phyloP scores from a whole-genome alignment of 257 asterid species.

The Capsicum rhomboideum region DNA sequence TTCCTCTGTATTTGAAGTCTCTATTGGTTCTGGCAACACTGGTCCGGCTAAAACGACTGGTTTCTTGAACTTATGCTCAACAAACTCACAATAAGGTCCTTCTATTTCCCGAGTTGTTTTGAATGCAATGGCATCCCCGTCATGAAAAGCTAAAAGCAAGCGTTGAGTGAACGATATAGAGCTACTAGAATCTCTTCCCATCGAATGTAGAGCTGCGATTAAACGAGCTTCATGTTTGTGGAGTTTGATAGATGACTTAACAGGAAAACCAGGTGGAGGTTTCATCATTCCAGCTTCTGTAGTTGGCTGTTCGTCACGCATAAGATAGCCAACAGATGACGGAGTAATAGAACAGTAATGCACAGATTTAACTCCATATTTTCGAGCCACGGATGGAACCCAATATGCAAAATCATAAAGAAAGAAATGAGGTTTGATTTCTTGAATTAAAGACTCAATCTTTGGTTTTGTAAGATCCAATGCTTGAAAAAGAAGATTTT shows the following conservation, averaged over 20 bases:
- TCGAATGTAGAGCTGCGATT: not conserved
- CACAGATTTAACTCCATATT: slow-evolving; percentile 16
- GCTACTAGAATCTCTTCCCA: not conserved
- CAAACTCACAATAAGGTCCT: slow-evolving; percentile 19
- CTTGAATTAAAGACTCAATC: not conserved
- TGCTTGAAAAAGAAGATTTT: slow-evolving; percentile 29
- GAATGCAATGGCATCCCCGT: slow-evolving; percentile 30
- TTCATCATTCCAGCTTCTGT: slow-evolving; percentile 12
- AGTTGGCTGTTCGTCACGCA: slow-evolving; percentile 6
- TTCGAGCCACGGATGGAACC: slow-evolving; percentile 15
- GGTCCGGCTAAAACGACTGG: slow-evolving; percentile 39
- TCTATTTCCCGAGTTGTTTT: slow-evolving; percentile 38
- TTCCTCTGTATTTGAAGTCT: slow-evolving; percentile 8
- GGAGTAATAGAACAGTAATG: slow-evolving; percentile 29
- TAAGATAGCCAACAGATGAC: slow-evolving; percentile 23
- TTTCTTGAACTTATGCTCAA: slow-evolving; percentile 27
- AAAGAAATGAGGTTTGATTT: slow-evolving; percentile 7
- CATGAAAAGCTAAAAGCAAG: slow-evolving; percentile 7
- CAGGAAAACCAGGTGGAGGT: slow-evolving; percentile 33
- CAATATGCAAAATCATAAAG: slow-evolving; percentile 18
- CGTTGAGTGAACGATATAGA: not conserved
- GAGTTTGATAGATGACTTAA: slow-evolving; percentile 19
- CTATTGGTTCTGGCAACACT: slow-evolving; percentile 21
- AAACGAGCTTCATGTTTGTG: slow-evolving; percentile 31
- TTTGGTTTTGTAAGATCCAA: slow-evolving; percentile 29